phyloP scores from a whole-genome alignment of 169 alveolate genomes.

The Eimeria maxima region DNA sequence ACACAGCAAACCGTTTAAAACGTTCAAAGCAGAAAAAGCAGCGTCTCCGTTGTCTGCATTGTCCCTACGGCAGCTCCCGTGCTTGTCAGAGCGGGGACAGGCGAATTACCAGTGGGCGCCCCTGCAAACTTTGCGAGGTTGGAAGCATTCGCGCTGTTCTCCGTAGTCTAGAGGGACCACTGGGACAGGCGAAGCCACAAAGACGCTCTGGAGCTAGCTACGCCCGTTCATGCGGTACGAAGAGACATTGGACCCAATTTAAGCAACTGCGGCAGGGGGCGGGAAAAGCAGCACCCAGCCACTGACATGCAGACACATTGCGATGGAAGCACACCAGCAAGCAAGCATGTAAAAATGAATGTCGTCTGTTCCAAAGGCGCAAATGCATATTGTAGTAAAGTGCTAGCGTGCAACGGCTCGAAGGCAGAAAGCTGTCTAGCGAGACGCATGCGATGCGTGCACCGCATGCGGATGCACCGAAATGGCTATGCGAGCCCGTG shows the following conservation, averaged over 20 bases:
- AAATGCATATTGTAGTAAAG: background rate
- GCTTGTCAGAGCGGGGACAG: background rate
- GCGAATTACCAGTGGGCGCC: background rate
- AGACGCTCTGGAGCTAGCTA: background rate
- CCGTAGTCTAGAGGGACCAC: background rate
- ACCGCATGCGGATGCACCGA: background rate
- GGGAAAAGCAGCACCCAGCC: background rate
- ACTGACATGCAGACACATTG: background rate
- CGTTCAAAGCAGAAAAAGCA: background rate
- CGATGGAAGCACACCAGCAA: background rate
- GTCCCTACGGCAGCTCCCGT: background rate
- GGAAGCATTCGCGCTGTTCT: background rate
- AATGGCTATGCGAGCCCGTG: background rate
- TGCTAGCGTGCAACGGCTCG: background rate
- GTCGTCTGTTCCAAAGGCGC: background rate
- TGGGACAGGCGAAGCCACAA: background rate
- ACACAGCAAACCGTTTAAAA: background rate
- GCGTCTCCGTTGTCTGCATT: background rate
- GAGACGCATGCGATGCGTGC: background rate
- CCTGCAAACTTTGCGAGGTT: background rate
- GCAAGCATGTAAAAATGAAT: background rate
- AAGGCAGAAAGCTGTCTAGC: background rate
- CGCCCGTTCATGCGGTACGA: background rate
- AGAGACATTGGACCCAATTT: background rate
- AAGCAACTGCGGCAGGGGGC: background rate